phyloP scores from a whole-genome alignment of 192 early-diverging fungal species.

The Hyaloraphidium curvatum region DNA sequence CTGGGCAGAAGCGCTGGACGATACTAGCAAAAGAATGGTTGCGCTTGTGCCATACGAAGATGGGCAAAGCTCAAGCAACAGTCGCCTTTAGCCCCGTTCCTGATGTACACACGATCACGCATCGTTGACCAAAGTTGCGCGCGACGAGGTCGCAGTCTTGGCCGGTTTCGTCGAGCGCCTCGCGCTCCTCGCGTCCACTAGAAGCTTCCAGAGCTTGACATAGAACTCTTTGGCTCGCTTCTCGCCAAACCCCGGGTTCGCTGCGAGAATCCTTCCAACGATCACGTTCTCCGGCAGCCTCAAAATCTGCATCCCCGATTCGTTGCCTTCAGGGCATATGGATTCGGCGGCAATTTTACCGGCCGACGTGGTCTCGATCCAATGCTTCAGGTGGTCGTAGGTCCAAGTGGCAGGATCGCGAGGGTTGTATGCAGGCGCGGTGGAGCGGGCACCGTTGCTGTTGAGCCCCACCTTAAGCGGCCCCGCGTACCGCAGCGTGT shows the following conservation, averaged over 20 bases:
- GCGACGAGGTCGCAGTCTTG: background rate
- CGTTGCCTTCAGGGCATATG: slow-evolving; percentile 21
- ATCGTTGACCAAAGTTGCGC: slow-evolving; percentile 1
- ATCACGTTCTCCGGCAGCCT: slow-evolving; percentile 21
- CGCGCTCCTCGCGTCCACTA: slow-evolving; percentile 13
- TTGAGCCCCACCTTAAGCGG: slow-evolving; percentile 21
- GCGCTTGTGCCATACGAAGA: too few relatives aligned
- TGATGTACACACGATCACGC: too few relatives aligned
- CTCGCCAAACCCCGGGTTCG: slow-evolving; percentile 9
- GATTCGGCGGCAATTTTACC: too few relatives aligned
- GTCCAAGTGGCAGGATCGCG: slow-evolving; percentile 19
- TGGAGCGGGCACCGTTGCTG: too few relatives aligned
- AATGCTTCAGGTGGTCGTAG: slow-evolving; percentile 14
- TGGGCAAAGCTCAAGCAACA: too few relatives aligned
- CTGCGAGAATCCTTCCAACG: slow-evolving; percentile 17
- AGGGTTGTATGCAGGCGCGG: slow-evolving; percentile 9
- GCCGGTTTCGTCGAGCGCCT: slow-evolving; percentile 6
- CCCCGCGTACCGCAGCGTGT: slow-evolving; percentile 20
- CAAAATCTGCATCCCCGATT: slow-evolving; percentile 21
- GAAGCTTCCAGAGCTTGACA: slow-evolving; percentile 17
- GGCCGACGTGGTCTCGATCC: too few relatives aligned
- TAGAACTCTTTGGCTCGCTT: slow-evolving; percentile 23
- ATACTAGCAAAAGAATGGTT: too few relatives aligned
- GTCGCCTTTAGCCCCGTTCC: too few relatives aligned
- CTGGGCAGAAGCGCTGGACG: too few relatives aligned